Evolutionary conservation across 768 basidiomycete genomes (phyloP).

Genomic region (Kwoniella europaea): DNA sequence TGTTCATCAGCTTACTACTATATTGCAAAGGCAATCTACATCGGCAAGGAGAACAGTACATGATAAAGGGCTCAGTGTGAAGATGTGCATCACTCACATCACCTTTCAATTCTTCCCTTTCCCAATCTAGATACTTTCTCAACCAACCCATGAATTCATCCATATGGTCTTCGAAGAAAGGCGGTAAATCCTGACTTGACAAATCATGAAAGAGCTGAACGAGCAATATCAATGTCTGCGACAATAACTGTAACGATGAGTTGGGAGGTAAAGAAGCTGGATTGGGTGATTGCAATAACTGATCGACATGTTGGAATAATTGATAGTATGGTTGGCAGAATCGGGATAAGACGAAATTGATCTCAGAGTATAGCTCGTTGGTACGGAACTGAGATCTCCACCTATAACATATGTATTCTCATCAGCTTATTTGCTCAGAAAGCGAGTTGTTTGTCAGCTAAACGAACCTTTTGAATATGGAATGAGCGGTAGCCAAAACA

Average conservation of each 20-base stretch:
- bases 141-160: constrained; percentile 84
- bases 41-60: not conserved
- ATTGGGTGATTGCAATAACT: constrained; percentile 57
- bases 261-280: constrained; percentile 57
- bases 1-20: no score
- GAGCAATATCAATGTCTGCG: constrained; percentile 76
- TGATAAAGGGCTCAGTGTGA: not conserved
- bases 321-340: constrained; percentile 84
- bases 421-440: constrained; percentile 9
- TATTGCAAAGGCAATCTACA: no score
- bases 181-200: constrained; percentile 92
- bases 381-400: constrained; percentile 92
- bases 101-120: constrained; percentile 69
- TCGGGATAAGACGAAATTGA: constrained; percentile 83
- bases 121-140: constrained; percentile 79
- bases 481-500: constrained; percentile 91
- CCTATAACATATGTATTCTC: constrained; percentile 57
- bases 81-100: constrained; percentile 65
- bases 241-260: constrained; percentile 60
- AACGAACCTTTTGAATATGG: constrained; percentile 72
- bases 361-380: constrained; percentile 82
- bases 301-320: constrained; percentile 68
- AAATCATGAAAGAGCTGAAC: constrained; percentile 91
- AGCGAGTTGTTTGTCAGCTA: not conserved
- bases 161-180: constrained; percentile 87